These are phyloP conservation scores for Rhodofomes roseus DNA, from an alignment of 1,284 basidiomycete genomes.

Conservation along the genomic window DNA sequence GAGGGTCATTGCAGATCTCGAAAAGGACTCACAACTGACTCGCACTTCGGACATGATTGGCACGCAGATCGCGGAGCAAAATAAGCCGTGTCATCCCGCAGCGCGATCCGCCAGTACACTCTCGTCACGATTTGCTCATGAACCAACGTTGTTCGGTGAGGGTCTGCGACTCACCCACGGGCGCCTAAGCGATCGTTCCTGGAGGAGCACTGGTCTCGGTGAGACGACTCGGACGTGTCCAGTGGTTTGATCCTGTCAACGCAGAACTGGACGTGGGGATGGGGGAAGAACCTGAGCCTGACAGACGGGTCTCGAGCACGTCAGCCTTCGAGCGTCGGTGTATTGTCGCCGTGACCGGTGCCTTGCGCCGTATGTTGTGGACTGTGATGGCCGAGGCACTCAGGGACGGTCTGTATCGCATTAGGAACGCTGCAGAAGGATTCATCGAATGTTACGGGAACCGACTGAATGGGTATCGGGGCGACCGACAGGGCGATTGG, in stretches of 20 bases:
- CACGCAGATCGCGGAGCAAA: not conserved
- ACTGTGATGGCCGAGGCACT: not conserved
- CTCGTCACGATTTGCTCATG: not conserved
- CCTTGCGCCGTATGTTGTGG: not conserved
- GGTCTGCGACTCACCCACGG: not conserved
- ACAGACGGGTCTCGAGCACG: not conserved
- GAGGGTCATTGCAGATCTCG: not conserved
- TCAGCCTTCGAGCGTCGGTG: not conserved
- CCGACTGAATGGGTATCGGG: not conserved
- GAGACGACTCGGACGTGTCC: not conserved
- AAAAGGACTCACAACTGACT: not conserved
- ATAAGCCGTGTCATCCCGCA: not conserved
- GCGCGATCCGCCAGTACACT: not conserved
- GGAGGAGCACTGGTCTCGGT: not conserved
- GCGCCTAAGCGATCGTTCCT: not conserved
- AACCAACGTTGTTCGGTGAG: not conserved
- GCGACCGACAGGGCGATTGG: not conserved
- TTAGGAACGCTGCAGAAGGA: not conserved
- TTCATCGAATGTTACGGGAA: no score
- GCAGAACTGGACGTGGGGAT: not conserved
- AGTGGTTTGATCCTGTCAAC: not conserved
- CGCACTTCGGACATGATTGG: not conserved
- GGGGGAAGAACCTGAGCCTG: not conserved
- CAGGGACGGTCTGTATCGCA: not conserved
- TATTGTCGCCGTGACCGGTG: not conserved